A percentile compares a stretch with the other conserved stretches of the same genome.
These are phyloP conservation scores for Botrytis cinerea DNA, from an alignment of 2,329 filamentous ascomycete species.

Conservation along the genomic window DNA sequence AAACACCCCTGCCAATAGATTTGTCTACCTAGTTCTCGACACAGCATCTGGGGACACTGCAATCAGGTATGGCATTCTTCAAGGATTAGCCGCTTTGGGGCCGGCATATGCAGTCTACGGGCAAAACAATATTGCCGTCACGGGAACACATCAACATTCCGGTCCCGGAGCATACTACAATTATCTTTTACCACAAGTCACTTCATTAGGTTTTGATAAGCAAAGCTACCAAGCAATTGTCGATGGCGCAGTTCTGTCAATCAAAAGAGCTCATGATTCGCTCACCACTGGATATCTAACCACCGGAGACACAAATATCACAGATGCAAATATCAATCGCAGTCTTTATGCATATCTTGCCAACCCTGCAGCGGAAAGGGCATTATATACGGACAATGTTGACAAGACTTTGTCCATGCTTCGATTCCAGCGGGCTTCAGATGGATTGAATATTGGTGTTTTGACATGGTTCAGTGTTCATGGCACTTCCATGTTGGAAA, in stretches of 20 bases:
- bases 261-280: constrained; percentile 75
- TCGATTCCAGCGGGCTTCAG: constrained; percentile 72
- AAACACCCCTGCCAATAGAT: constrained; percentile 66
- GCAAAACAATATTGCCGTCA: constrained; percentile 81
- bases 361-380: constrained; percentile 76
- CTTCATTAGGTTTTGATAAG: constrained; percentile 78
- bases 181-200: constrained; percentile 88
- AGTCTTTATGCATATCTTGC: constrained; percentile 84
- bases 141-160: constrained; percentile 88
- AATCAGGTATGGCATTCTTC: constrained; percentile 80
- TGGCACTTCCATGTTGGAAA: constrained; percentile 84
- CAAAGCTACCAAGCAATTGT: constrained; percentile 92
- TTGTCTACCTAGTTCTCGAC: constrained; percentile 86
- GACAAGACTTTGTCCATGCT: constrained; percentile 81
- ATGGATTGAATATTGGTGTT: constrained; percentile 74
- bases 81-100: constrained; percentile 70
- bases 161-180: constrained; percentile 92
- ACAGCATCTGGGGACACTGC: constrained; percentile 86
- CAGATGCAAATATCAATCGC: constrained; percentile 81
- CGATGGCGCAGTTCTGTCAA: constrained; percentile 78
- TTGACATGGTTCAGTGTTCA: constrained; percentile 82
- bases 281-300: constrained; percentile 66
- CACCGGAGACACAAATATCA: constrained; percentile 67
- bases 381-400: constrained; percentile 58
- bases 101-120: constrained; percentile 72